Evolutionary conservation across 225 moss, liverwort and hornwort species (phyloP).

Genomic region (Physcomitrium patens): DNA sequence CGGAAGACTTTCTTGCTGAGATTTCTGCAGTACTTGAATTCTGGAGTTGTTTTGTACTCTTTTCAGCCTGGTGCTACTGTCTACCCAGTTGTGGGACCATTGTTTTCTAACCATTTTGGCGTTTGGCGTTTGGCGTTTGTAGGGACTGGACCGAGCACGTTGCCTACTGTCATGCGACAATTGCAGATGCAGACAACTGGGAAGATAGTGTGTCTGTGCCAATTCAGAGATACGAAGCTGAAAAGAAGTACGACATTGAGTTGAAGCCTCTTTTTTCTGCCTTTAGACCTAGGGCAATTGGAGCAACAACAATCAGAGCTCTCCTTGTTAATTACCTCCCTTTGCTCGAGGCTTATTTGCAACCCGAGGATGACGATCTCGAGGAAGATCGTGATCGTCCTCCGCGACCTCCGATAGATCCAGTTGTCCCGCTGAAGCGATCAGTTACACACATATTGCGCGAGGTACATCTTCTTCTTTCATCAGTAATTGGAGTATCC

Average conservation of each 20-base stretch:
- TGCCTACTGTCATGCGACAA: constrained; percentile 73
- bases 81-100: background rate
- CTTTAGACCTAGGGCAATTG: constrained; percentile 91
- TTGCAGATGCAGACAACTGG: constrained; percentile 48
- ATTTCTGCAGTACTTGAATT: background rate
- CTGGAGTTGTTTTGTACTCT: background rate
- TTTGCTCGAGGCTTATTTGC: constrained; percentile 88
- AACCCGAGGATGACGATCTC: constrained; percentile 94
- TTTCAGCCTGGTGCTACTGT: background rate
- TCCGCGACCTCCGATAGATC: constrained; percentile 69
- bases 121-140: constrained; percentile 24
- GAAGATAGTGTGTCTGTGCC: constrained; percentile 37
- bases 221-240: constrained; percentile 31
- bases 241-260: constrained; percentile 83
- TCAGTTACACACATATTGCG: constrained; percentile 81
- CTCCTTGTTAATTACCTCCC: constrained; percentile 87
- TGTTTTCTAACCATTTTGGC: background rate
- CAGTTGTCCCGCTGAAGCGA: constrained; percentile 74
- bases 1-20: background rate
- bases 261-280: constrained; percentile 96
- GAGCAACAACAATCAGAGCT: constrained; percentile 83
- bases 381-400: constrained; percentile 90
- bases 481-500: background rate
- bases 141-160: constrained; percentile 84
- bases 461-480: constrained; percentile 57